These are phyloP conservation scores for Lupinus albus DNA, from an alignment of 306 rosid genomes.

Conservation along the genomic window DNA sequence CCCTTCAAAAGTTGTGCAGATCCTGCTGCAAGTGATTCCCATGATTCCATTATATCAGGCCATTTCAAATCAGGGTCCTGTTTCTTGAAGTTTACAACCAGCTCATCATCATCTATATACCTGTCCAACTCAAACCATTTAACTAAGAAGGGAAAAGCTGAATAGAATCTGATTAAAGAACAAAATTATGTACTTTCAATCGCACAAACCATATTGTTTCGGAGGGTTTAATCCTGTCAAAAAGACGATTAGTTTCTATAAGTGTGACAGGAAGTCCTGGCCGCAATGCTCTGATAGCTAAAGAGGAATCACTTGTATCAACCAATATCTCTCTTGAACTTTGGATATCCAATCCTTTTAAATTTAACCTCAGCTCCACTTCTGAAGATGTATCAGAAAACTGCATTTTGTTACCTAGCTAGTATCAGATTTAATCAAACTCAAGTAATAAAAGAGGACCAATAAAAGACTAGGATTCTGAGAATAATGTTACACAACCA, in stretches of 20 bases:
- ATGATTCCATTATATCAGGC: constrained; percentile 85
- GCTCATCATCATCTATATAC: constrained; percentile 86
- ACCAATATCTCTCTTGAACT: constrained; percentile 63
- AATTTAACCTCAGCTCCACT: constrained; percentile 72
- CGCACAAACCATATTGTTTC: constrained; percentile 89
- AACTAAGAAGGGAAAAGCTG: constrained; percentile 28
- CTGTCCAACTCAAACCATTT: constrained; percentile 49
- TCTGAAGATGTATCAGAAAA: constrained; percentile 79
- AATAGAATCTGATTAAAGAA: constrained; percentile 11
- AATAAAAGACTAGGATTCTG: not conserved
- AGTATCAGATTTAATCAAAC: constrained; percentile 24
- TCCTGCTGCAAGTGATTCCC: constrained; percentile 85
- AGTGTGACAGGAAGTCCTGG: constrained; percentile 68
- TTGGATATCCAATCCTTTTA: constrained; percentile 49
- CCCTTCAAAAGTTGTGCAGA: constrained; percentile 79
- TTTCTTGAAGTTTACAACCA: constrained; percentile 85
- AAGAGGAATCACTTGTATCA: constrained; percentile 64
- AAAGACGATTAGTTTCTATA: constrained; percentile 68
- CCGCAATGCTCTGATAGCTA: constrained; percentile 57
- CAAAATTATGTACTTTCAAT: constrained; percentile 13
- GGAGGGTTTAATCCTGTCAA: constrained; percentile 77
- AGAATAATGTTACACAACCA: too few relatives aligned
- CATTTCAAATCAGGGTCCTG: constrained; percentile 86
- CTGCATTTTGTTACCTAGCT: constrained; percentile 56
- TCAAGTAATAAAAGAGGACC: not conserved